Evolutionary conservation across 2,329 filamentous ascomycete genomes (phyloP).

Genomic region (Talaromyces funiculosus): DNA sequence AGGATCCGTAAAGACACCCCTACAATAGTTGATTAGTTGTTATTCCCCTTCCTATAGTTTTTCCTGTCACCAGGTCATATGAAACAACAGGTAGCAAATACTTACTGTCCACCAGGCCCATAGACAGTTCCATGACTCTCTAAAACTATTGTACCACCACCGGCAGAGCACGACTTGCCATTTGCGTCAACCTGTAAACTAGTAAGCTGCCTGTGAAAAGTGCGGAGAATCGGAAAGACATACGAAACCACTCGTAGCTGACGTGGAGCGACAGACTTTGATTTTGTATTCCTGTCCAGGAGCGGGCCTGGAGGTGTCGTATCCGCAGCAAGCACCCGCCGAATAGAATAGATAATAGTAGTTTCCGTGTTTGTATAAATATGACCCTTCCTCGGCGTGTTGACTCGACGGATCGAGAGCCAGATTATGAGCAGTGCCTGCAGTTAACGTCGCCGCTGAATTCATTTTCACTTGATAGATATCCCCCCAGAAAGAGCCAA

Average conservation of each 20-base stretch:
- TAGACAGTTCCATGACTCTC: constrained; percentile 57
- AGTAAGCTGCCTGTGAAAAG: background rate
- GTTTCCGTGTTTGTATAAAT: constrained; percentile 48
- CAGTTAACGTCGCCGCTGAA: constrained; percentile 36
- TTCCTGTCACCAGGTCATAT: background rate
- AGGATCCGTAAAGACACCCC: constrained; percentile 29
- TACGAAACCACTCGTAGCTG: constrained; percentile 51
- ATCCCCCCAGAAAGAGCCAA: constrained; percentile 64
- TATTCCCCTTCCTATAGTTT: background rate
- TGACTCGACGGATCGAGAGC: background rate
- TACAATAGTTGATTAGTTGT: constrained; percentile 7
- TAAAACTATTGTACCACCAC: constrained; percentile 58
- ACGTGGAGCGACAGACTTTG: constrained; percentile 56
- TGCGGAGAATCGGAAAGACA: constrained; percentile 13
- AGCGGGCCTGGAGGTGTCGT: constrained; percentile 48
- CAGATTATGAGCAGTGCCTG: background rate
- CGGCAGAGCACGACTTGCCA: constrained; percentile 42
- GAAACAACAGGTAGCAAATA: constrained; percentile 21
- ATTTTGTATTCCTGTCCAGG: constrained; percentile 61
- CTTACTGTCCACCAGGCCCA: constrained; percentile 60
- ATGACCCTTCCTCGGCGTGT: background rate
- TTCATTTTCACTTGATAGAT: constrained; percentile 56
- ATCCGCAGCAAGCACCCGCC: constrained; percentile 57
- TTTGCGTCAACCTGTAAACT: background rate
- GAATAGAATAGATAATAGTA: constrained; percentile 64